Conservation (phyloP, 2,329 filamentous ascomycete species). For the Ceratocystis smalleyi region DNA sequence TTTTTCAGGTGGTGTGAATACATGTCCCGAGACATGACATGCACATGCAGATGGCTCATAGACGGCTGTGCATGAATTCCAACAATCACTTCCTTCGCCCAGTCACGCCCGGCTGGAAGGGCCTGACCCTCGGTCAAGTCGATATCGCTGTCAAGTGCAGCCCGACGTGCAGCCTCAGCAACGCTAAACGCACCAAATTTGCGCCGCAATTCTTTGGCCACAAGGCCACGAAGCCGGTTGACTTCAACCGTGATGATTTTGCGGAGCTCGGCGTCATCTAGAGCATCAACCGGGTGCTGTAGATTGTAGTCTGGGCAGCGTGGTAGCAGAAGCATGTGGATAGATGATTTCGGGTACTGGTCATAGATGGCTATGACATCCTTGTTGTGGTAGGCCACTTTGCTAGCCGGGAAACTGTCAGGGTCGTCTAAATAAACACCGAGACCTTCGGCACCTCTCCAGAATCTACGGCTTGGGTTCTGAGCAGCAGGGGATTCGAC, state of each 20-base stretch:
- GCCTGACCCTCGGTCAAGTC: conserved; percentile 27
- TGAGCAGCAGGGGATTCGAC: neutral
- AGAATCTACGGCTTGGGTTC: conserved; percentile 24
- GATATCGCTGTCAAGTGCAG: conserved; percentile 45
- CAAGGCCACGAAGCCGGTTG: conserved; percentile 44
- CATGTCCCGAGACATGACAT: conserved; percentile 71
- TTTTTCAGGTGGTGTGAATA: conserved; percentile 57
- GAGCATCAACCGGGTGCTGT: conserved; percentile 61
- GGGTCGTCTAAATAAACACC: conserved; percentile 52
- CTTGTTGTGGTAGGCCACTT: conserved; percentile 50
- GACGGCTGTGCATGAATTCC: conserved; percentile 79
- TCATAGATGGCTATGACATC: conserved; percentile 67
- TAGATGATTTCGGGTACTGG: conserved; percentile 65
- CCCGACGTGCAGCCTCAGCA: conserved; percentile 47
- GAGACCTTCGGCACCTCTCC: conserved; percentile 39
- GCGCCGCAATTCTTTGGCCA: conserved; percentile 59
- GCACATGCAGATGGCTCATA: conserved; percentile 85
- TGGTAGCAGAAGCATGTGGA: conserved; percentile 81
- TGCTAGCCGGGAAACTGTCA: conserved; percentile 40
- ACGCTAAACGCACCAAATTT: conserved; percentile 48
- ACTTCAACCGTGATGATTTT: conserved; percentile 45
- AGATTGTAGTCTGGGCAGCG: conserved; percentile 45
- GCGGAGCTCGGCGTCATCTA: conserved; percentile 57
- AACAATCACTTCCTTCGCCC: conserved; percentile 54
- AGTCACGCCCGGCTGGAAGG: conserved; percentile 63